Conservation (phyloP, 768 basidiomycete genomes). For the Boletus huronensis region DNA sequence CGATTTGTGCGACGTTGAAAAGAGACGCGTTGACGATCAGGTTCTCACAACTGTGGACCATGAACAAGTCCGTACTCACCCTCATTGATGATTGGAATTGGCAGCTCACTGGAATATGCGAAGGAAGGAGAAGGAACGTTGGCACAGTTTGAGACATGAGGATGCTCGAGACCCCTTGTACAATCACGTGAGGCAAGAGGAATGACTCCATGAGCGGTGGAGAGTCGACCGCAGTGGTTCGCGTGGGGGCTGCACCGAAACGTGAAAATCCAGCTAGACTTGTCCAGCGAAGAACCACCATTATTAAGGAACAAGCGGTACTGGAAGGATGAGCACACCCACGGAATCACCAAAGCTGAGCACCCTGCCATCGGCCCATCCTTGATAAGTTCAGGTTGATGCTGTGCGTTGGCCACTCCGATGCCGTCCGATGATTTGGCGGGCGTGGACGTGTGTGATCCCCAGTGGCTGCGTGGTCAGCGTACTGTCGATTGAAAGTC, state of each 20-base stretch:
- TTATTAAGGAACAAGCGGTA: constrained; percentile 2
- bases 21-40: constrained; percentile 5
- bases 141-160: constrained; percentile 57
- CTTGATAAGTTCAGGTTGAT: constrained; percentile 91
- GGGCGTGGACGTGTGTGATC: constrained; percentile 86
- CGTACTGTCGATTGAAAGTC: too few relatives aligned
- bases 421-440: constrained; percentile 82
- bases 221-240: constrained; percentile 49
- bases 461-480: constrained; percentile 79
- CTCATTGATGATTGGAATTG: constrained; percentile 12
- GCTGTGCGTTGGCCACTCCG: constrained; percentile 86
- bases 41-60: not conserved
- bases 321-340: constrained; percentile 27
- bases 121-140: constrained; percentile 30
- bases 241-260: constrained; percentile 44
- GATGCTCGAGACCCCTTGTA: constrained; percentile 35
- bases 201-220: constrained; percentile 27
- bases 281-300: constrained; percentile 73
- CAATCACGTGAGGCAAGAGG: constrained; percentile 18
- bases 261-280: constrained; percentile 28
- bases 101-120: constrained; percentile 32
- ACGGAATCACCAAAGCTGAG: constrained; percentile 88
- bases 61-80: constrained; percentile 14
- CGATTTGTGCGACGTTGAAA: not conserved
- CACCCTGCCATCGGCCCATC: constrained; percentile 75